Evolutionary conservation across 1,284 basidiomycete genomes (phyloP).

Genomic region (Sanghuangporus weigelae): DNA sequence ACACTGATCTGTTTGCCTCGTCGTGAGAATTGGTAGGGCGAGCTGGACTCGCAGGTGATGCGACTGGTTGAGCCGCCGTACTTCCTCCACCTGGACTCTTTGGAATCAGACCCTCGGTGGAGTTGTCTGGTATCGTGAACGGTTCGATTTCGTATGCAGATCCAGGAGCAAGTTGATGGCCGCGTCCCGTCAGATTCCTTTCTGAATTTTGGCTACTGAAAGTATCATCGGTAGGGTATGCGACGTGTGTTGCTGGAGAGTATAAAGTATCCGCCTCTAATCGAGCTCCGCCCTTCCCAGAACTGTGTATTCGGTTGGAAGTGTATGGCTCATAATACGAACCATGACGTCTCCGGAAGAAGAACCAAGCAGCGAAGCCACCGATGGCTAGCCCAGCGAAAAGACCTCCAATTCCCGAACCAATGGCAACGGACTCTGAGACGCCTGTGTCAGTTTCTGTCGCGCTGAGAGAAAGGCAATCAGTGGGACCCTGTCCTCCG

Average conservation of each 20-base stretch:
- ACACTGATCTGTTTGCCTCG: conserved; percentile 4
- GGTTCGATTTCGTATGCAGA: conserved; percentile 41
- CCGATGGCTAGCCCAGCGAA: conserved; percentile 38
- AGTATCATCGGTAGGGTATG: background rate
- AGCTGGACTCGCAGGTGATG: background rate
- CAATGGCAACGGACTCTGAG: conserved; percentile 29
- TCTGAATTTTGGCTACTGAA: background rate
- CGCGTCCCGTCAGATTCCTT: background rate
- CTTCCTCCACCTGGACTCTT: background rate
- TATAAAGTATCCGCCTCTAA: background rate
- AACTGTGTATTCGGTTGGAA: conserved; percentile 1
- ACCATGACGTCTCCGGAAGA: conserved; percentile 4
- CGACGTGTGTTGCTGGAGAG: background rate
- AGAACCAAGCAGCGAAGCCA: conserved; percentile 21
- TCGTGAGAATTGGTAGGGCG: background rate
- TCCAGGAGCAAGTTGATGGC: conserved; percentile 10
- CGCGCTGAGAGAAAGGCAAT: conserved; percentile 33
- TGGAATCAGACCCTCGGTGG: conserved; percentile 2
- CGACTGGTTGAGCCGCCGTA: background rate
- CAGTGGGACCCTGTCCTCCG: conserved; percentile 33
- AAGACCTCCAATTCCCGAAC: conserved; percentile 40
- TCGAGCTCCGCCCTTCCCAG: background rate
- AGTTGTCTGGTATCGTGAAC: conserved; percentile 33
- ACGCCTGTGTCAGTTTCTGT: conserved; percentile 15
- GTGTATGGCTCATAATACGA: conserved; percentile 8